Conservation (phyloP, 1,284 basidiomycete species). For the Ceratobasidium sp. region DNA sequence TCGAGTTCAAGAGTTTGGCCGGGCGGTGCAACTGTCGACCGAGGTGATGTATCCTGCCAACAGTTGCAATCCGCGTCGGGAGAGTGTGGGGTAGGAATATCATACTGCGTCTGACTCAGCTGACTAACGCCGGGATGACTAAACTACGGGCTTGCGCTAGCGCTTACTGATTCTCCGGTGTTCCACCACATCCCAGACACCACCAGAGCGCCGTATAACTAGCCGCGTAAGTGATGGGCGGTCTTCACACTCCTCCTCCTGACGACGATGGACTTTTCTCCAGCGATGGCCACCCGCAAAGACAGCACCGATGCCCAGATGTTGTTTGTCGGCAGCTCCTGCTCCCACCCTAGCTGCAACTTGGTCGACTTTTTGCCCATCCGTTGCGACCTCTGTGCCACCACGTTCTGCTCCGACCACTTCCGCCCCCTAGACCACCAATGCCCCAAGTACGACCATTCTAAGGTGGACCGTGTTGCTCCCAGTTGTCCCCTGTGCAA, state of each 20-base stretch:
- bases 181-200: slow-evolving; percentile 41
- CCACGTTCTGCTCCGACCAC: slow-evolving; percentile 73
- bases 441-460: slow-evolving; percentile 73
- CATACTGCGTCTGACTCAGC: slow-evolving; percentile 18
- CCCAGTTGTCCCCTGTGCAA: slow-evolving; percentile 79
- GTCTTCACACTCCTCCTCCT: slow-evolving; percentile 35
- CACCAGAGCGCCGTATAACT: slow-evolving; percentile 42
- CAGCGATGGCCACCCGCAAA: slow-evolving; percentile 48
- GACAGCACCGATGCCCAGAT: slow-evolving; percentile 58
- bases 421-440: slow-evolving; percentile 69
- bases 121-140: neutral
- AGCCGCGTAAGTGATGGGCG: neutral
- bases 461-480: slow-evolving; percentile 71
- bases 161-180: slow-evolving; percentile 39
- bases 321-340: slow-evolving; percentile 72
- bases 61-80: slow-evolving; percentile 9
- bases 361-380: slow-evolving; percentile 83
- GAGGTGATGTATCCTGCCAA: slow-evolving; percentile 18
- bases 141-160: slow-evolving; percentile 19
- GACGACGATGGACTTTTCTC: slow-evolving; percentile 47
- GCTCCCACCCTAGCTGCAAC: slow-evolving; percentile 65
- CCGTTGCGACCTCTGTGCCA: slow-evolving; percentile 51
- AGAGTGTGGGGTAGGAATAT: slow-evolving; percentile 30
- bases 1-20: neutral
- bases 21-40: neutral